phyloP scores from a whole-genome alignment of 2,329 filamentous ascomycete species.

The Penicillium vulpinum region DNA sequence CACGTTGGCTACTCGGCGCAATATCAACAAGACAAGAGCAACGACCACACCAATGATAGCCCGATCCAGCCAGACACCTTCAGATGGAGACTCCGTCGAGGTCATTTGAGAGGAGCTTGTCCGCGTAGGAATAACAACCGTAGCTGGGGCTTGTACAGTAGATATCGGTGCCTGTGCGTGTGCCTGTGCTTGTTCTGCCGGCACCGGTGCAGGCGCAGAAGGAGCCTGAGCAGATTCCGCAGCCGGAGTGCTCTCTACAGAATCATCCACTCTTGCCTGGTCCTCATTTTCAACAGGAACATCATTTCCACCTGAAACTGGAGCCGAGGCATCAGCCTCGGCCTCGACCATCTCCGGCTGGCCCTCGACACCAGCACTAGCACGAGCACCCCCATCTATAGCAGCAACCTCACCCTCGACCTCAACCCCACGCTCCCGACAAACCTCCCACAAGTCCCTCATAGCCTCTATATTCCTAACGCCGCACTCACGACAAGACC shows the following conservation, averaged over 20 bases:
- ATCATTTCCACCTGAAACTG: neutral
- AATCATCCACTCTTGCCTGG: neutral
- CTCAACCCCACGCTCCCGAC: constrained; percentile 36
- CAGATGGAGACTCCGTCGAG: constrained; percentile 24
- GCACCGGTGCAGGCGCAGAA: neutral
- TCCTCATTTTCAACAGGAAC: neutral
- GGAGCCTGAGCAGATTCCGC: neutral
- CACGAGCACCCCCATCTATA: constrained; percentile 50
- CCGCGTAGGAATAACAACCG: neutral
- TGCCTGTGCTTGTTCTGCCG: neutral
- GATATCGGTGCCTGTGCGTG: neutral
- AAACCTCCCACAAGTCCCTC: constrained; percentile 33
- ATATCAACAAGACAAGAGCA: constrained; percentile 68
- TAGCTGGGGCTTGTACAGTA: neutral
- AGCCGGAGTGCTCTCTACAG: neutral
- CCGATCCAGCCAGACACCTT: constrained; percentile 76
- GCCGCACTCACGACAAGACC: constrained; percentile 69
- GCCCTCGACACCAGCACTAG: constrained; percentile 7
- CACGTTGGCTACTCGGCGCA: constrained; percentile 46
- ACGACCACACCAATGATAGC: constrained; percentile 73
- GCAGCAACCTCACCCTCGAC: constrained; percentile 10
- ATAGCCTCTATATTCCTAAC: constrained; percentile 51
- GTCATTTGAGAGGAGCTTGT: neutral
- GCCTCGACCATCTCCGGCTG: neutral
- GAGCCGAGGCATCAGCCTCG: neutral